These are phyloP conservation scores for Claviceps sp. DNA, from an alignment of 2,329 filamentous ascomycete species.

Conservation along the genomic window DNA sequence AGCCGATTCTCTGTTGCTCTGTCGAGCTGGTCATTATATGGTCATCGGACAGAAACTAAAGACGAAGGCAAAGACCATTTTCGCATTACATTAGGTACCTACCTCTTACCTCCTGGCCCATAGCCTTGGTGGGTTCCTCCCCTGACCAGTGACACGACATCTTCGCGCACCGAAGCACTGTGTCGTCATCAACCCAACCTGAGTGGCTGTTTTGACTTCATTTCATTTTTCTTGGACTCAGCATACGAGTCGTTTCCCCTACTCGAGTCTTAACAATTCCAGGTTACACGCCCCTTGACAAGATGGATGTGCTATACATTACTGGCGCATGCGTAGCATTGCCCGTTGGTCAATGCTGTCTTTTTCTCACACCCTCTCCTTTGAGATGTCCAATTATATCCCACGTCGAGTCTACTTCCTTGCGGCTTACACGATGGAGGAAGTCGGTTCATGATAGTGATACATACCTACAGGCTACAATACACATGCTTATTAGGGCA, in stretches of 20 bases:
- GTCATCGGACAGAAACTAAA: too few relatives aligned
- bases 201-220: neutral
- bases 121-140: too few relatives aligned
- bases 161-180: neutral
- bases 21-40: too few relatives aligned
- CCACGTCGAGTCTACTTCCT: neutral
- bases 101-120: too few relatives aligned
- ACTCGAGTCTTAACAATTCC: neutral
- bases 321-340: conserved; percentile 1
- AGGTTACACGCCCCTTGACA: conserved; percentile 1
- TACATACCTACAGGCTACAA: too few relatives aligned
- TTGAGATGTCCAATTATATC: conserved; percentile 3
- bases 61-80: too few relatives aligned
- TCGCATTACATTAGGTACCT: too few relatives aligned
- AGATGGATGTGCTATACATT: neutral
- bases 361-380: conserved; percentile 13
- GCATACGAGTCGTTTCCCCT: conserved; percentile 24
- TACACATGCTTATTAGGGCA: neutral
- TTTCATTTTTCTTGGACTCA: conserved; percentile 16
- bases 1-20: conserved; percentile 12
- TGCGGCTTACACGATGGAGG: neutral
- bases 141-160: too few relatives aligned
- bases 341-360: conserved; percentile 5
- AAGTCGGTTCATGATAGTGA: neutral
- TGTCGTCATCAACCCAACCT: neutral